These are phyloP conservation scores for Camellia granthamiana DNA, from an alignment of 148 eudicot species.

Conservation along the genomic window DNA sequence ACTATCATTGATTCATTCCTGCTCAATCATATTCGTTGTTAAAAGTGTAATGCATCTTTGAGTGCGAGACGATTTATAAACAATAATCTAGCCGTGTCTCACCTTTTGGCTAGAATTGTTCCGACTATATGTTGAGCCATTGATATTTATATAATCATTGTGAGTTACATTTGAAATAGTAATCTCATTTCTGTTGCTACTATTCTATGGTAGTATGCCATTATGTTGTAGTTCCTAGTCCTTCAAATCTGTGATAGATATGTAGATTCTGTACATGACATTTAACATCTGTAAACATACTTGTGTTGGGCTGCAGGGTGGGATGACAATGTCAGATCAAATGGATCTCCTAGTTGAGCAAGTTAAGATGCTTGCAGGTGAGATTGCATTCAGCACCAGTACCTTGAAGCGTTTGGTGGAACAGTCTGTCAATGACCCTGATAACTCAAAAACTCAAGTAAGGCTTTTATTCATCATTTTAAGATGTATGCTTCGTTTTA, in stretches of 20 bases:
- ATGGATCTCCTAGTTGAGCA: conserved; percentile 96
- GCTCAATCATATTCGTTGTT: background rate
- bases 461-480: conserved; percentile 8
- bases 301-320: conserved; percentile 47
- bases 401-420: conserved; percentile 90
- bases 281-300: conserved; percentile 9
- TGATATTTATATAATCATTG: background rate
- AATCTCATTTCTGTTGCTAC: background rate
- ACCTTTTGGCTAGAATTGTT: background rate
- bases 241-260: background rate
- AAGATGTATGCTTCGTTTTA: background rate
- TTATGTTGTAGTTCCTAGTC: background rate
- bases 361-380: conserved; percentile 99
- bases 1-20: too few relatives aligned
- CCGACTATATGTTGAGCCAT: background rate
- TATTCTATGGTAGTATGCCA: background rate
- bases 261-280: background rate
- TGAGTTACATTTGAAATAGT: conserved; percentile 1
- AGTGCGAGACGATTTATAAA: background rate
- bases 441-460: conserved; percentile 75
- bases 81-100: background rate
- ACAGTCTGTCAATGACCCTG: conserved; percentile 83
- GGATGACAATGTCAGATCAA: conserved; percentile 70
- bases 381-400: conserved; percentile 94
- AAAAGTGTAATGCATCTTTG: background rate